A percentile compares a stretch with the other conserved stretches of the same genome.
These are phyloP conservation scores for Thelonectria blattea DNA, from an alignment of 2,329 filamentous ascomycete species.

Conservation along the genomic window DNA sequence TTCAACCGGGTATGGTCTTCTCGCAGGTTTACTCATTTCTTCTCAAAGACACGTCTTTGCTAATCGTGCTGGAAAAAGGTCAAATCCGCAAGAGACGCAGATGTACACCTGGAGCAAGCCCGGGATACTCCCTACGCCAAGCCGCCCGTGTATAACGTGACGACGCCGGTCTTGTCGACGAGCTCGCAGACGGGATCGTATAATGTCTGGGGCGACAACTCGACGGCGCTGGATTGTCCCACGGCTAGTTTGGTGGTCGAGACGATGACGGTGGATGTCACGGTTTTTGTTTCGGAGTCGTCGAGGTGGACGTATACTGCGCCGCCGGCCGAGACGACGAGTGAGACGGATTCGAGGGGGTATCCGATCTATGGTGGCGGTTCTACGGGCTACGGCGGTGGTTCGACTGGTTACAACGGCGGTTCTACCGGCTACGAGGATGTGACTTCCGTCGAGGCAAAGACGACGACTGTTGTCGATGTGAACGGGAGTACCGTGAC, in stretches of 20 bases:
- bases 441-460: neutral
- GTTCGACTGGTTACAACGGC: neutral
- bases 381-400: neutral
- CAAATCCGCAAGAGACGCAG: too few relatives aligned
- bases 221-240: conserved; percentile 31
- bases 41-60: too few relatives aligned
- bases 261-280: conserved; percentile 44
- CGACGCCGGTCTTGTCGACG: neutral
- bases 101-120: neutral
- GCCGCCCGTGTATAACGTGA: neutral
- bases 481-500: too few relatives aligned
- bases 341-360: conserved; percentile 9
- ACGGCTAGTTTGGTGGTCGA: conserved; percentile 35
- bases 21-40: too few relatives aligned
- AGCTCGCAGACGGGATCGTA: neutral
- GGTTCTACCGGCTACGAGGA: neutral
- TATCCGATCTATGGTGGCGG: neutral
- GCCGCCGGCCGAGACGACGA: conserved; percentile 20
- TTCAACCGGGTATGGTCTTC: neutral
- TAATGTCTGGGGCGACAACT: conserved; percentile 4
- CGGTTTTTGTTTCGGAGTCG: conserved; percentile 43
- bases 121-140: neutral
- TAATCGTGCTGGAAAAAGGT: too few relatives aligned
- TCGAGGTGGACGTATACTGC: conserved; percentile 29
- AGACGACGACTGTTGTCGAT: neutral